Evolutionary conservation across 768 basidiomycete genomes (phyloP).

Genomic region (Tylopilus intermedius): DNA sequence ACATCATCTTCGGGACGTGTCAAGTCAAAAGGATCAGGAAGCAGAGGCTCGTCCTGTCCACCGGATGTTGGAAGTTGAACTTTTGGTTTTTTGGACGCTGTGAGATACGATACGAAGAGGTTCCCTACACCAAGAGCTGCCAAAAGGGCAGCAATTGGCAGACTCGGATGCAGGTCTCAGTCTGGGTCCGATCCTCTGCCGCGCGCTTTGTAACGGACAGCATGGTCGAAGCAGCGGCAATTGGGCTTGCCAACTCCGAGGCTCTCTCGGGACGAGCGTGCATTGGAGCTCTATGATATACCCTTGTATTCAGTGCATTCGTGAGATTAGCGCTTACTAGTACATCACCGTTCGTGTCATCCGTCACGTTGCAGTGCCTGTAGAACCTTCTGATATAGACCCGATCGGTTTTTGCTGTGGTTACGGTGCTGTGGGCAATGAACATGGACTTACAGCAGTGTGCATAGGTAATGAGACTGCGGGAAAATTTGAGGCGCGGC

Average conservation of each 20-base stretch:
- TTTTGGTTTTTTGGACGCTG: constrained; percentile 42
- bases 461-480: too few relatives aligned
- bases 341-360: constrained; percentile 78
- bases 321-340: constrained; percentile 75
- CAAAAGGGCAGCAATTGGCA: constrained; percentile 48
- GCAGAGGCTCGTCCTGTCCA: constrained; percentile 22
- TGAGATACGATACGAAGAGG: constrained; percentile 38
- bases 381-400: too few relatives aligned
- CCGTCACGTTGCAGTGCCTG: too few relatives aligned
- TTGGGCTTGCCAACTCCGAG: constrained; percentile 75
- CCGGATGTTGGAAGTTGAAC: constrained; percentile 42
- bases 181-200: constrained; percentile 70
- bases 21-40: constrained; percentile 64
- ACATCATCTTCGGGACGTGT: constrained; percentile 62
- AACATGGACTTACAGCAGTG: too few relatives aligned
- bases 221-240: constrained; percentile 86
- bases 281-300: constrained; percentile 69
- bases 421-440: too few relatives aligned
- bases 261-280: constrained; percentile 64
- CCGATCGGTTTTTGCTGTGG: too few relatives aligned
- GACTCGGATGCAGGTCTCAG: constrained; percentile 42
- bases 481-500: too few relatives aligned
- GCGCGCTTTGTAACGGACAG: constrained; percentile 70
- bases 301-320: constrained; percentile 76
- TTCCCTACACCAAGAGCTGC: constrained; percentile 42